phyloP scores from a whole-genome alignment of 2,329 filamentous ascomycete genomes.

The Colletotrichum cereale region DNA sequence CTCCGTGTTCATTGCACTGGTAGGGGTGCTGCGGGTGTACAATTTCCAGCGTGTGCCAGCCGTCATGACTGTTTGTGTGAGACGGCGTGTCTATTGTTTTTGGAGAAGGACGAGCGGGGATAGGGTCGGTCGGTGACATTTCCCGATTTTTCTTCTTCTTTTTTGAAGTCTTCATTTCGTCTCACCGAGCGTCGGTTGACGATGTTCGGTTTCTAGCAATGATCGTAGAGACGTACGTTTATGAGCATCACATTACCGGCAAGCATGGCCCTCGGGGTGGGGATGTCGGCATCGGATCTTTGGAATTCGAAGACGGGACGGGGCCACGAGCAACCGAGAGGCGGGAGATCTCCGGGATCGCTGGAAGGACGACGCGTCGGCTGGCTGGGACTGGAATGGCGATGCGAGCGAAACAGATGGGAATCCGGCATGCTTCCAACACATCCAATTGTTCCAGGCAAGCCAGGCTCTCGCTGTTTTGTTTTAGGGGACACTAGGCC shows the following conservation, averaged over 20 bases:
- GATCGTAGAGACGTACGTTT: too few species aligned
- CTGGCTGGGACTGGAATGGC: background rate
- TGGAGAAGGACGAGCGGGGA: background rate
- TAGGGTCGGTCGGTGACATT: background rate
- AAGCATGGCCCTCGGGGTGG: too few species aligned
- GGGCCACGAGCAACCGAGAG: background rate
- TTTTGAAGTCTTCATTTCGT: background rate
- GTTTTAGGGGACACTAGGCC: slow-evolving; percentile 21
- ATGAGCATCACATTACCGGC: background rate
- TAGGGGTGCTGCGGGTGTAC: background rate
- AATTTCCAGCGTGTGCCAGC: too few species aligned
- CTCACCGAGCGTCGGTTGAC: background rate
- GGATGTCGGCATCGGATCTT: slow-evolving; percentile 2
- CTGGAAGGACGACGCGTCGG: background rate
- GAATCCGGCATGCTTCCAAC: slow-evolving; percentile 8
- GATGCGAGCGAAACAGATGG: background rate
- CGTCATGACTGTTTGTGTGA: background rate
- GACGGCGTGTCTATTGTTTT: background rate
- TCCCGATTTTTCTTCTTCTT: background rate
- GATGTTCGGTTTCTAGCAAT: background rate
- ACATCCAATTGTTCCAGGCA: background rate
- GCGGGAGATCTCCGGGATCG: background rate
- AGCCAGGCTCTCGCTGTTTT: slow-evolving; percentile 7
- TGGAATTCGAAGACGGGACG: background rate
- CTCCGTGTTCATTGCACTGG: background rate